Percentiles rank a stretch among this genome's conserved stretches.
Conservation (phyloP, 768 basidiomycete genomes). For the Termitomyces sp. region DNA sequence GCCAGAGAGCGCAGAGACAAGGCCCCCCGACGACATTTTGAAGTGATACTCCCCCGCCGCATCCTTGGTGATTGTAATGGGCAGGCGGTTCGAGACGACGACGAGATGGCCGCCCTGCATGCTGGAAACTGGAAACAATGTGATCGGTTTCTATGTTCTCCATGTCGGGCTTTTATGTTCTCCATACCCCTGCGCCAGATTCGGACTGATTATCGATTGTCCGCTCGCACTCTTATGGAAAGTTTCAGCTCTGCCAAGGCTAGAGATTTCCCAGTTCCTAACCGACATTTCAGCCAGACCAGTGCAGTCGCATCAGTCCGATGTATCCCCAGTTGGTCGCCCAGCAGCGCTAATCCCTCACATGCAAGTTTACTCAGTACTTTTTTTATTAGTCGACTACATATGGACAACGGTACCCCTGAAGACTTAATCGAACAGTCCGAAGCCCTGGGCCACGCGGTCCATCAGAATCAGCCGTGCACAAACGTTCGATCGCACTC, state of each 20-base stretch:
- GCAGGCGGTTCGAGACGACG: conserved; percentile 93
- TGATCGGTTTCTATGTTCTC: too few relatives aligned
- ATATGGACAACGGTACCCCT: conserved; percentile 11
- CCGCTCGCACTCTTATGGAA: background rate
- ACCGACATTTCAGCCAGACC: too few relatives aligned
- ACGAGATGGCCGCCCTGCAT: conserved; percentile 75
- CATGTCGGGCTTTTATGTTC: too few relatives aligned
- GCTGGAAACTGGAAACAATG: too few relatives aligned
- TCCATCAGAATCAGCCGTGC: conserved; percentile 5
- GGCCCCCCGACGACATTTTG: conserved; percentile 98
- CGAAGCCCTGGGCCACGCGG: conserved; percentile 65
- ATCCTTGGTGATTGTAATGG: conserved; percentile 95
- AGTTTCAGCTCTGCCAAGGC: background rate
- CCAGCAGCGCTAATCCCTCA: conserved; percentile 6
- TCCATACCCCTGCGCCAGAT: conserved; percentile 25
- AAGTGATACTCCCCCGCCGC: conserved; percentile 91
- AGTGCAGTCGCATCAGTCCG: background rate
- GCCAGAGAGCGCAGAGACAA: conserved; percentile 94
- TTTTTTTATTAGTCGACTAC: conserved; percentile 14
- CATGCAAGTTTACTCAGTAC: too few relatives aligned
- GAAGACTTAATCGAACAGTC: conserved; percentile 74
- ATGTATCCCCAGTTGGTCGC: conserved; percentile 5
- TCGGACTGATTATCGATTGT: conserved; percentile 27
- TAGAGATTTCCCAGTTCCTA: too few relatives aligned
- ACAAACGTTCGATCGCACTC: conserved; percentile 20